Evolutionary conservation across 2,329 filamentous ascomycete species (phyloP), one percentile per base, ranked within the genome.

Genomic region (Xenoacremonium recifei): DNA sequence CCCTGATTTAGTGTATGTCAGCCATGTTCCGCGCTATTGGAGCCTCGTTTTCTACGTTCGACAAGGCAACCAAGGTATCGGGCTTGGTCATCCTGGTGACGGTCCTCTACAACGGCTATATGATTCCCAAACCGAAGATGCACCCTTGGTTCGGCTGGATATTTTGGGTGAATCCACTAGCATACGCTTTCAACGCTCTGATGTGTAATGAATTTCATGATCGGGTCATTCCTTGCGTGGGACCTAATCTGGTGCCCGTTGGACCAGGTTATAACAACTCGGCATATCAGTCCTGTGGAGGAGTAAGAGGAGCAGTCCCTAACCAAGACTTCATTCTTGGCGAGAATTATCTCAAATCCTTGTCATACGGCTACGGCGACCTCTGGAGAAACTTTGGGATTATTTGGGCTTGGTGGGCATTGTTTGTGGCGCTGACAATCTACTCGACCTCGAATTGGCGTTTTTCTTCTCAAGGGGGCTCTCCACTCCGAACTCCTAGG

Each of bases 151-250:
- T 85, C 18, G 64, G 69, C 4, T 85, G 81, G 81, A 59, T 84
- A 3, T 81, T 74, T 46, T 83, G 79, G 77, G 74, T 84, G 16
- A 75, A 85, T 48, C 85, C 85, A 0, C 66, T 89, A 3, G 78
- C 84, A 1, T 89, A 88, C 44, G 81, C 73, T 0, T 89, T 88
- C 43, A 81, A 88, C 49, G 77, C 76, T 0, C 61, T 90, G 0
- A 71, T 89, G 55, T 71, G 81, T 1, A 89, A 89, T 52, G 85
- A 90, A 57, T 88, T 89, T 43, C 73, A 84, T 48, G 66, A 65
- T 21, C 66, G 84, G 55, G 68, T 54, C 3, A 72, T 81, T 15
- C 63, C 68, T 1, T 82, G 79, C 43, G 71, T 71, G 3, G 69
- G 65, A 3, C 48, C 47, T 19, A 77, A 76, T 44, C 60, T 82